phyloP scores from a whole-genome alignment of 805 yeast genomes.

The Brettanomyces naardenensis region DNA sequence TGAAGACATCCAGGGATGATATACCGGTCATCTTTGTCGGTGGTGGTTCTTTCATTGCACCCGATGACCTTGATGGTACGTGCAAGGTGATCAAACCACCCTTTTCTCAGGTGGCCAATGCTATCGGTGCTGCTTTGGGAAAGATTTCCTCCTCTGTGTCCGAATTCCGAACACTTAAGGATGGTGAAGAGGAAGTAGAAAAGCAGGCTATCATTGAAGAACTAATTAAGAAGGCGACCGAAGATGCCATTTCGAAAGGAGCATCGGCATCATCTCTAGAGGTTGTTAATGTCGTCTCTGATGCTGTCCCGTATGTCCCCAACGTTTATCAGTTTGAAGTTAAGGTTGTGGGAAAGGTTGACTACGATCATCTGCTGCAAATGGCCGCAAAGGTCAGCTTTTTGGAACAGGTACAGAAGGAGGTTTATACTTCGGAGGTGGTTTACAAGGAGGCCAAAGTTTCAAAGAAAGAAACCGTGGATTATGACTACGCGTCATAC shows the following conservation, averaged over 20 bases:
- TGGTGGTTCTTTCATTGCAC: conserved; percentile 41
- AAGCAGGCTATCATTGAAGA: conserved; percentile 8
- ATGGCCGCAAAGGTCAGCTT: not conserved
- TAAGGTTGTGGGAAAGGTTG: conserved; percentile 34
- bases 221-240: conserved; percentile 8
- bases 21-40: conserved; percentile 39
- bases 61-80: conserved; percentile 25
- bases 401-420: not conserved
- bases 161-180: not conserved
- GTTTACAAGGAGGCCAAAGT: conserved; percentile 3
- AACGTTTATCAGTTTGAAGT: conserved; percentile 25
- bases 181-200: conserved; percentile 7
- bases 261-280: conserved; percentile 13
- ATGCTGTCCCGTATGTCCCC: conserved; percentile 24
- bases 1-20: conserved; percentile 35
- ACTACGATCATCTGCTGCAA: conserved; percentile 16
- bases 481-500: conserved; percentile 13
- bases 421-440: not conserved
- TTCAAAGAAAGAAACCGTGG: conserved; percentile 6
- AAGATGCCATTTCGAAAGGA: conserved; percentile 13
- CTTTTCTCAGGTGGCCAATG: conserved; percentile 38
- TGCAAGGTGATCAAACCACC: conserved; percentile 37
- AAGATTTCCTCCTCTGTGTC: conserved; percentile 27
- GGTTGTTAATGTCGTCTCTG: conserved; percentile 16
- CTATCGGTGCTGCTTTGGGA: conserved; percentile 43